phyloP scores from a whole-genome alignment of 2,329 filamentous ascomycete species.

The Pseudomassariella vexata region DNA sequence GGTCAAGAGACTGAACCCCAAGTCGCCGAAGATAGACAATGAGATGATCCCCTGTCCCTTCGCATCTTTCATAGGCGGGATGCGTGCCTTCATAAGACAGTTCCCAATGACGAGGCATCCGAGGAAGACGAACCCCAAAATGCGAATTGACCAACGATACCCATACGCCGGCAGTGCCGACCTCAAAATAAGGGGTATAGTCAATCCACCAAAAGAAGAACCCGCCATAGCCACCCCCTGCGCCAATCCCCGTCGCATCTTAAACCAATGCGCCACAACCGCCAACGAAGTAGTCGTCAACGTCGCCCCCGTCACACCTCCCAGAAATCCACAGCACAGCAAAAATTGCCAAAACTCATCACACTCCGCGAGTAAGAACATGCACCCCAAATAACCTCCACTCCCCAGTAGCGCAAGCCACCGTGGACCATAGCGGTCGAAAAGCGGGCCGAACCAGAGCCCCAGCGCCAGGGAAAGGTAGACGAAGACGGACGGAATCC shows the following conservation, averaged over 20 bases:
- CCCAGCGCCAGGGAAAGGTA: constrained; percentile 32
- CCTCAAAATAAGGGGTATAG: constrained; percentile 27
- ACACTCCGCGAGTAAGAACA: constrained; percentile 41
- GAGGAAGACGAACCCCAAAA: constrained; percentile 22
- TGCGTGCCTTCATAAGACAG: constrained; percentile 20
- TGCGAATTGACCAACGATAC: constrained; percentile 28
- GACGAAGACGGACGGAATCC: constrained; percentile 33
- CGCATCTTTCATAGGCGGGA: constrained; percentile 37
- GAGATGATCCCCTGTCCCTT: constrained; percentile 29
- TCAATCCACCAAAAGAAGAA: constrained; percentile 20
- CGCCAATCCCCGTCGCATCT: constrained; percentile 16
- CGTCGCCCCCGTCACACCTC: constrained; percentile 34
- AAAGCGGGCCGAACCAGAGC: constrained; percentile 33
- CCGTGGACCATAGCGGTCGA: constrained; percentile 32
- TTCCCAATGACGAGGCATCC: constrained; percentile 19
- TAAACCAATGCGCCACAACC: constrained; percentile 23
- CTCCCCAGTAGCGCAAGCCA: constrained; percentile 25
- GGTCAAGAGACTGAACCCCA: constrained; percentile 34
- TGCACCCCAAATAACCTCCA: constrained; percentile 26
- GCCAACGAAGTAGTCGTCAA: constrained; percentile 28
- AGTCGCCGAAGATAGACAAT: constrained; percentile 32
- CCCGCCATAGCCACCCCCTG: constrained; percentile 18
- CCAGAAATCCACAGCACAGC: constrained; percentile 34
- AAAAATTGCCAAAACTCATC: constrained; percentile 30
- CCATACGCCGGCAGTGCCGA: constrained; percentile 21